Conservation (phyloP, 148 eudicot genomes). For the Nepenthes gracilis region DNA sequence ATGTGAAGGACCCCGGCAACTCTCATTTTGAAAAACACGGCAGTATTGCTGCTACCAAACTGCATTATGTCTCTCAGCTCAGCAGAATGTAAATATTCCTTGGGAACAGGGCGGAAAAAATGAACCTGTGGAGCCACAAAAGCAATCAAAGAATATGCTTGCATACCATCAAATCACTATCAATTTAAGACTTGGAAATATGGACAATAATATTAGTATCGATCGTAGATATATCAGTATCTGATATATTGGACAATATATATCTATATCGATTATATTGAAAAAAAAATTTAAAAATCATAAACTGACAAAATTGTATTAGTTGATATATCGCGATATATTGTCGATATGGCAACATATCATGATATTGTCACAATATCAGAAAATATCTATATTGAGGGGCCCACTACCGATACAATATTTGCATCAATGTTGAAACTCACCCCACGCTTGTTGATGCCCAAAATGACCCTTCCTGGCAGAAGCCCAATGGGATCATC, state of each 20-base stretch:
- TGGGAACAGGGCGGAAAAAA: constrained; percentile 97
- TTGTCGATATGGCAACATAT: too few species aligned
- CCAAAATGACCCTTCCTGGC: constrained; percentile 84
- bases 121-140: constrained; percentile 50
- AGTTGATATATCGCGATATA: too few species aligned
- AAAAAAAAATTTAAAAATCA: neutral
- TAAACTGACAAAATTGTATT: too few species aligned
- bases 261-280: neutral
- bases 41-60: constrained; percentile 98
- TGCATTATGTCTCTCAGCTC: constrained; percentile 98
- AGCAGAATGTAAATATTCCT: constrained; percentile 95
- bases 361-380: too few species aligned
- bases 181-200: too few species aligned
- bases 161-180: too few species aligned
- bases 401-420: neutral
- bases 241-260: neutral
- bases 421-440: constrained; percentile 8
- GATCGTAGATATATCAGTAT: too few species aligned
- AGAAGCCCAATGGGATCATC: constrained; percentile 99
- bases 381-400: too few species aligned
- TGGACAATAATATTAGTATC: too few species aligned
- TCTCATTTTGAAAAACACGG: constrained; percentile 98
- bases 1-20: constrained; percentile 98
- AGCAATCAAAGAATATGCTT: neutral
- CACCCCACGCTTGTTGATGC: constrained; percentile 98